A percentile compares a stretch with the other conserved stretches of the same genome.
phyloP scores from a whole-genome alignment of 2,329 filamentous ascomycete species.

The Aspergillus fischeri region DNA sequence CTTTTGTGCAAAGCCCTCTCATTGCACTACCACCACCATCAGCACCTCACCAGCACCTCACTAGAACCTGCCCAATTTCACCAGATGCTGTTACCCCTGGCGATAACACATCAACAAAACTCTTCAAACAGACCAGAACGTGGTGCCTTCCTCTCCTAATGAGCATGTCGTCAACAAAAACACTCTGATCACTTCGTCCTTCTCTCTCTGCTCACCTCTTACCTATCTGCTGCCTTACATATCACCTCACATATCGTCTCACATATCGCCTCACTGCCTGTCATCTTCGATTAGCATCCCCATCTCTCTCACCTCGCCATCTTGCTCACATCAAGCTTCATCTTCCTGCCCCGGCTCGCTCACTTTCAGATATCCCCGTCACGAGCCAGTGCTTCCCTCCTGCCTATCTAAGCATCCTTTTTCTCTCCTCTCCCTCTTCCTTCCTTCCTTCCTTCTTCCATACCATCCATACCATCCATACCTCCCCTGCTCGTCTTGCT shows the following conservation, averaged over 20 bases:
- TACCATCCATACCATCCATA: neutral
- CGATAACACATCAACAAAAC: neutral
- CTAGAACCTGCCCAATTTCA: neutral
- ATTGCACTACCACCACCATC: neutral
- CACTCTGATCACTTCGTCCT: constrained; percentile 7
- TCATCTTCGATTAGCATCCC: neutral
- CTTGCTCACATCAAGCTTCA: neutral
- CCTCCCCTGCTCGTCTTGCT: neutral
- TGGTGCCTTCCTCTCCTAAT: neutral
- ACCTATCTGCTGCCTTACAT: neutral
- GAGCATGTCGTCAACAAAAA: neutral
- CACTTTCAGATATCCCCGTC: neutral
- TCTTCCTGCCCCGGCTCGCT: neutral
- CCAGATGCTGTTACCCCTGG: constrained; percentile 1
- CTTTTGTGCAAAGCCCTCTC: neutral
- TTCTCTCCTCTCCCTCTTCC: neutral
- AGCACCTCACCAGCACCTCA: neutral
- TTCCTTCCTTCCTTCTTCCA: neutral
- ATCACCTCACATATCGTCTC: neutral
- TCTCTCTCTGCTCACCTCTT: constrained; percentile 3
- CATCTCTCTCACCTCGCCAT: neutral
- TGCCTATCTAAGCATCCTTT: constrained; percentile 4
- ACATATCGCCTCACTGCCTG: neutral
- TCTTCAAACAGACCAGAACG: neutral
- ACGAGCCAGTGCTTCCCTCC: constrained; percentile 1